Evolutionary conservation across 2,329 filamentous ascomycete species (phyloP).

Genomic region (Dendryphion nanum): DNA sequence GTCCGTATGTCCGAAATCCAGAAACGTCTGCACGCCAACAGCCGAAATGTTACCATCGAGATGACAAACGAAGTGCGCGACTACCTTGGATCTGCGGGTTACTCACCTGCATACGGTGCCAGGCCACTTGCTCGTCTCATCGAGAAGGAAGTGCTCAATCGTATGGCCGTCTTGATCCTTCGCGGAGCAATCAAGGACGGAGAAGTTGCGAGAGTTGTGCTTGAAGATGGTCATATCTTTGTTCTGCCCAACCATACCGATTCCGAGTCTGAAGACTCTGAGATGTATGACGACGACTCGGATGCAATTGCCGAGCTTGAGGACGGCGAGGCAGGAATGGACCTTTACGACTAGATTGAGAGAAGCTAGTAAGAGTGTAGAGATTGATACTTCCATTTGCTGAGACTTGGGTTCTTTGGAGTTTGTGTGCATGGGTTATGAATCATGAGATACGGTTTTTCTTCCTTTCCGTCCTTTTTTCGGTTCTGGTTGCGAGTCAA

Average conservation of each 20-base stretch:
- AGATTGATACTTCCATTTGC: too few relatives aligned
- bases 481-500: too few relatives aligned
- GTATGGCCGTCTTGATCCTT: slow-evolving; percentile 85
- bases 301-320: slow-evolving; percentile 70
- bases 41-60: slow-evolving; percentile 80
- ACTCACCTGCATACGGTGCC: slow-evolving; percentile 93
- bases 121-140: slow-evolving; percentile 85
- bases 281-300: slow-evolving; percentile 69
- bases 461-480: too few relatives aligned
- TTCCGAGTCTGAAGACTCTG: slow-evolving; percentile 66
- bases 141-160: slow-evolving; percentile 95
- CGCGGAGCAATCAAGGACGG: slow-evolving; percentile 82
- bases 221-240: slow-evolving; percentile 75
- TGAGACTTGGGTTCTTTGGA: too few relatives aligned
- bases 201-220: slow-evolving; percentile 74
- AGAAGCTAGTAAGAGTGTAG: too few relatives aligned
- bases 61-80: slow-evolving; percentile 84
- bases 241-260: slow-evolving; percentile 81
- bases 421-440: too few relatives aligned
- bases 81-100: slow-evolving; percentile 86
- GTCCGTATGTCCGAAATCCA: slow-evolving; percentile 86
- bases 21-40: slow-evolving; percentile 81
- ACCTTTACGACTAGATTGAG: slow-evolving; percentile 64
- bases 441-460: too few relatives aligned
- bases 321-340: slow-evolving; percentile 55